Conservation (phyloP, 2,329 filamentous ascomycete genomes). For the Fusarium dlaminii region DNA sequence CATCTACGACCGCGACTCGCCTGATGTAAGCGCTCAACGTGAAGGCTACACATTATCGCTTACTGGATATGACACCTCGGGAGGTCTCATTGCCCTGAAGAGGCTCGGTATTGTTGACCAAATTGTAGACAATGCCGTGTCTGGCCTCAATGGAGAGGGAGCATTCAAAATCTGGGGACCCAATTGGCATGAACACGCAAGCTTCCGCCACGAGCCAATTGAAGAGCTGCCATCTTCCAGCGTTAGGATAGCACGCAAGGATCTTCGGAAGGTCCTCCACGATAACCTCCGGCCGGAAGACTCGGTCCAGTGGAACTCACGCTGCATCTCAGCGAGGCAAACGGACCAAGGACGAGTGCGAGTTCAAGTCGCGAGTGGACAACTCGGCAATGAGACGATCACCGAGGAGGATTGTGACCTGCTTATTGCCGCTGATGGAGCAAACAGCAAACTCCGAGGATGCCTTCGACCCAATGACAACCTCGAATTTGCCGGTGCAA, state of each 20-base stretch:
- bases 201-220: constrained; percentile 44
- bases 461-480: constrained; percentile 51
- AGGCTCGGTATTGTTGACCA: constrained; percentile 52
- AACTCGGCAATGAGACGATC: background rate
- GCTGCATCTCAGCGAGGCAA: constrained; percentile 39
- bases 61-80: constrained; percentile 46
- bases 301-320: constrained; percentile 41
- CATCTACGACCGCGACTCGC: constrained; percentile 55
- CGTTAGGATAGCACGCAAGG: constrained; percentile 50
- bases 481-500: constrained; percentile 52
- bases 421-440: constrained; percentile 57
- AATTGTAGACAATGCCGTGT: constrained; percentile 45
- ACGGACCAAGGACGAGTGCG: constrained; percentile 37
- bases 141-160: constrained; percentile 43
- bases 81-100: constrained; percentile 51
- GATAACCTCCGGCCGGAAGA: constrained; percentile 34
- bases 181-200: constrained; percentile 49
- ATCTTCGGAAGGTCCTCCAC: constrained; percentile 49
- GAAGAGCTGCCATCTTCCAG: constrained; percentile 48
- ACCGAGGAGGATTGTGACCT: constrained; percentile 50
- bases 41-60: constrained; percentile 54
- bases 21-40: constrained; percentile 42
- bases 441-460: constrained; percentile 53
- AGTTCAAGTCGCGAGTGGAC: constrained; percentile 28
- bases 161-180: constrained; percentile 54